A percentile compares a stretch with the other conserved stretches of the same genome.
Evolutionary conservation across 768 basidiomycete genomes (phyloP).

Genomic region (Panaeolus papilionaceus): DNA sequence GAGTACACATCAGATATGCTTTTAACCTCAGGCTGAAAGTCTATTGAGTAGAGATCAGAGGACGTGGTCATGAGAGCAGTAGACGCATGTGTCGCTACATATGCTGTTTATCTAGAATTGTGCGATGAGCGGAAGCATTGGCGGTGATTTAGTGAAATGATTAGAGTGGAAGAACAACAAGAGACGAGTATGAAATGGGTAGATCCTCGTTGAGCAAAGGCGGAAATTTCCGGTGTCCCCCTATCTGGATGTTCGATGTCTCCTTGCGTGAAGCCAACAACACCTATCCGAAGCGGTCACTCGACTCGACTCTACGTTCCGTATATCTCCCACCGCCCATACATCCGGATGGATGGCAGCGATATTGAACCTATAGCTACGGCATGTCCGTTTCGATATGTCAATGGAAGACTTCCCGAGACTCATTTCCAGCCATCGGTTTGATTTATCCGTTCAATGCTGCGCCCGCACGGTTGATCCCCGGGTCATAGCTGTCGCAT

Average conservation of each 20-base stretch:
- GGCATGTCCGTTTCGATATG: background rate
- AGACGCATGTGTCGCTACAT: background rate
- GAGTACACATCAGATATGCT: background rate
- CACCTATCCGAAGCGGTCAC: background rate
- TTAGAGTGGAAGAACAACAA: background rate
- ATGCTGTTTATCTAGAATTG: background rate
- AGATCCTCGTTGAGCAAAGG: background rate
- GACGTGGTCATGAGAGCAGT: constrained; percentile 6
- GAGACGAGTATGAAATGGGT: background rate
- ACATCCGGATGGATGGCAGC: background rate
- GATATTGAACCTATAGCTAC: background rate
- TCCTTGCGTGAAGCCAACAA: background rate
- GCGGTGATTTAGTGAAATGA: background rate
- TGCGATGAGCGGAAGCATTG: background rate
- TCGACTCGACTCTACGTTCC: background rate
- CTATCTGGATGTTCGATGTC: background rate
- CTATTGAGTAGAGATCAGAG: background rate
- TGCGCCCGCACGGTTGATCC: background rate
- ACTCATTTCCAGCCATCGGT: background rate
- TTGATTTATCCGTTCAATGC: background rate
- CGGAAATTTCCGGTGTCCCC: background rate
- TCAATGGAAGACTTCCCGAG: background rate
- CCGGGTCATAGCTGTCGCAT: background rate
- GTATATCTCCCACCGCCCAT: background rate
- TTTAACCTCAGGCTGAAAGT: background rate